These are phyloP conservation scores for Herpotrichia juniperi DNA, from an alignment of 2,329 filamentous ascomycete genomes.

Conservation along the genomic window DNA sequence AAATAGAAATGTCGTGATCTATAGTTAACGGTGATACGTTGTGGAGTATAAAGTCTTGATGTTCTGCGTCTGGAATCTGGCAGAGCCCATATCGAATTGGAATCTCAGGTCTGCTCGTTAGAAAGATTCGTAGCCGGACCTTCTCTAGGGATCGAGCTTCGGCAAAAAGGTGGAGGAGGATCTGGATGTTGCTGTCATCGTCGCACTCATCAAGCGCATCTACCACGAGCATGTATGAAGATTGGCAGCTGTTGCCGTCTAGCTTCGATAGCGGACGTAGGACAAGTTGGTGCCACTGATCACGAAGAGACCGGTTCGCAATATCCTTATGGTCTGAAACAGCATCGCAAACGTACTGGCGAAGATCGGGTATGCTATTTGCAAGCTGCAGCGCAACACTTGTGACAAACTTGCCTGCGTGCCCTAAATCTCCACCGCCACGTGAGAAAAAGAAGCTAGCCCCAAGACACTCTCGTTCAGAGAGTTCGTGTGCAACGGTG, in stretches of 20 bases:
- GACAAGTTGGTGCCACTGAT: conserved; percentile 12
- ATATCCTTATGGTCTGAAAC: conserved; percentile 3
- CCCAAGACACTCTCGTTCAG: background rate
- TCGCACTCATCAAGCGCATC: conserved; percentile 16
- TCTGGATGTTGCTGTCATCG: conserved; percentile 4
- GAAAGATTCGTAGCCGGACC: conserved; percentile 8
- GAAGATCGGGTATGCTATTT: background rate
- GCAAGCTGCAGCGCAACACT: conserved; percentile 9
- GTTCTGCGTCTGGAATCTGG: conserved; percentile 20
- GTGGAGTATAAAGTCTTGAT: conserved; percentile 26
- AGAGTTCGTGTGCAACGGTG: conserved; percentile 16
- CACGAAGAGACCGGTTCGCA: background rate
- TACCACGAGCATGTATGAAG: conserved; percentile 4
- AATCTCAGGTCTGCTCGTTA: conserved; percentile 20
- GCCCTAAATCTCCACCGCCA: conserved; percentile 7
- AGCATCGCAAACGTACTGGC: conserved; percentile 6
- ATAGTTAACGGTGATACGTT: conserved; percentile 23
- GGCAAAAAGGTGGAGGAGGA: conserved; percentile 17
- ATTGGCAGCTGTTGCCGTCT: background rate
- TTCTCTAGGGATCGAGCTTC: conserved; percentile 9
- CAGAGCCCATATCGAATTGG: conserved; percentile 24
- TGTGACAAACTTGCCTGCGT: conserved; percentile 7
- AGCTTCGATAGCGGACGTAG: conserved; percentile 2
- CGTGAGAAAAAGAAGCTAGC: conserved; percentile 14
- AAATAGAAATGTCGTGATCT: conserved; percentile 26